Evolutionary conservation across 495 filamentous ascomycete species (phyloP), one percentile per base, ranked within the genome.

Genomic region (Hyaloscypha hepaticicola): DNA sequence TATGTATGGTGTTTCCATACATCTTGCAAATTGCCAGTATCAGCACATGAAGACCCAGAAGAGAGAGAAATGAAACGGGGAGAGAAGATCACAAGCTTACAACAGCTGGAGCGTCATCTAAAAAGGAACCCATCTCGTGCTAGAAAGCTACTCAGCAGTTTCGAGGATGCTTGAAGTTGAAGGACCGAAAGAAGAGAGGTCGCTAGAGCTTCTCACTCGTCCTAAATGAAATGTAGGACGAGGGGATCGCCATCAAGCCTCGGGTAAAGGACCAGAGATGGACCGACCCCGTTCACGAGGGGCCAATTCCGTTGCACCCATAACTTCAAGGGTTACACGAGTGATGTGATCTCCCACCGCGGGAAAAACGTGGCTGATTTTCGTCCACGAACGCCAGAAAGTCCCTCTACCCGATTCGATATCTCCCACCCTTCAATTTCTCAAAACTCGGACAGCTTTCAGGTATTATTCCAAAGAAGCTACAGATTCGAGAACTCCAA

Each of bases 1-100:
- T 68, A 7, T 61, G 58, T 25, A 71, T 71, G 1, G 58, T 66
- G 9, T 45, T 61, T 22, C 69, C 69, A 59, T 71, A 66, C 53
- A 66, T 64, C 61, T 69, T 65, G 21, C 9, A 14, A 21, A 14
- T 29, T 27, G 14, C n/a, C n/a, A 50, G 31, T 2, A 51, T 55
- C 51, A 38, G 51, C 5, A n/a, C 1, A 51, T 28, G 5, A 49
- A 5, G 50, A 33, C 1, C 9, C 38, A 41, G 33, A 21, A 49
- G 21, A 48, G 55, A 19, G 16, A 41, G 62, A 19, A 8, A 63
- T 16, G 21, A 63, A 31, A 5, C n/a, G 21, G 31, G 41, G 31
- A 57, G 38, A 57, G 38, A 8, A 45, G 16, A 45, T 16, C 38
- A 16, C 38, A 45, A 41, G 41, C 63, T 53, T 53, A 65, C 63